phyloP scores from a whole-genome alignment of 2,329 filamentous ascomycete genomes.

The Aureobasidium sp. region DNA sequence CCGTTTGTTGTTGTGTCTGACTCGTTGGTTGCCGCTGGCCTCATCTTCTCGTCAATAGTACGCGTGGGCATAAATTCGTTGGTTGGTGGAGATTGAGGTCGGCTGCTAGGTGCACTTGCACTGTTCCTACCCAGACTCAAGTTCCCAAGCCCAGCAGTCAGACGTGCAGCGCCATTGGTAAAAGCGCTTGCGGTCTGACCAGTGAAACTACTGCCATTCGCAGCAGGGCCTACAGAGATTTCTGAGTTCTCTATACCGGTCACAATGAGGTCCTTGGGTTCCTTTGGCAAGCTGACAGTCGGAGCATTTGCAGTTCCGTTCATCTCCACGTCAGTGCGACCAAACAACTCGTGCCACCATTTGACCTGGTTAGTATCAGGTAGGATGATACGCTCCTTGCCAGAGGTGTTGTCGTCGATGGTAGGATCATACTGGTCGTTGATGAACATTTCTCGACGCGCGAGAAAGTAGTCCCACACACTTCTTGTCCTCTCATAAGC shows the following conservation, averaged over 20 bases:
- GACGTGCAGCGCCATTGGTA: neutral
- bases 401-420: conserved; percentile 71
- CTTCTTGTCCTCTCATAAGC: conserved; percentile 46
- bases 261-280: conserved; percentile 16
- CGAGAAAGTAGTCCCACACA: conserved; percentile 94
- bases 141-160: conserved; percentile 11
- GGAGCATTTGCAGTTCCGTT: conserved; percentile 47
- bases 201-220: conserved; percentile 1
- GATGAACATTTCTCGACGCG: conserved; percentile 69
- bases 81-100: neutral
- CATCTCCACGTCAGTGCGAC: conserved; percentile 85
- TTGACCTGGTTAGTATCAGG: conserved; percentile 67
- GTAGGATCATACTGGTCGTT: conserved; percentile 71
- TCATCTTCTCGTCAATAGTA: neutral
- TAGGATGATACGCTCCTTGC: conserved; percentile 76
- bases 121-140: conserved; percentile 7
- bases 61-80: neutral
- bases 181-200: neutral
- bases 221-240: conserved; percentile 16
- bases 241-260: conserved; percentile 19
- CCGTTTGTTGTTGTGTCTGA: neutral
- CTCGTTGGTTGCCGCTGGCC: neutral
- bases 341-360: conserved; percentile 91
- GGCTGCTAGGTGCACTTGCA: neutral
- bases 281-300: conserved; percentile 18